Evolutionary conservation across 2,329 filamentous ascomycete genomes (phyloP).

Genomic region (Trichoderma koningiopsis): DNA sequence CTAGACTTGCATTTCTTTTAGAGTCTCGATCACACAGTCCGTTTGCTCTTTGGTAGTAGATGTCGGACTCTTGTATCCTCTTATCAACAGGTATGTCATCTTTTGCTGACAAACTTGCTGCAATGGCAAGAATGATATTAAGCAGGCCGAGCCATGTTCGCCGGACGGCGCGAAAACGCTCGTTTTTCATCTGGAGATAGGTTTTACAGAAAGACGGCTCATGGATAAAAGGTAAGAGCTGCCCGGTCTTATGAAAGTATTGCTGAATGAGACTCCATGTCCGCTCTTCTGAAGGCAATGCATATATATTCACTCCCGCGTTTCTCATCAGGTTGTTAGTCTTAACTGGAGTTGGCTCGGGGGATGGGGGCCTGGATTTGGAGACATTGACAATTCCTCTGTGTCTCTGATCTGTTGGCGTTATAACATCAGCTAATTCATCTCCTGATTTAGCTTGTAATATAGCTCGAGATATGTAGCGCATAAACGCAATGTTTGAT

Average conservation of each 20-base stretch:
- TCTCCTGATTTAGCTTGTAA: neutral
- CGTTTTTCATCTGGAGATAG: neutral
- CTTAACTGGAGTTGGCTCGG: neutral
- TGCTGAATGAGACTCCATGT: neutral
- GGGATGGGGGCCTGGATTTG: neutral
- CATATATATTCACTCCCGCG: neutral
- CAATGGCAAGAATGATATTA: neutral
- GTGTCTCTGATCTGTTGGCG: neutral
- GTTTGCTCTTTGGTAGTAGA: neutral
- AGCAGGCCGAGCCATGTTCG: neutral
- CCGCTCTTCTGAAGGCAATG: neutral
- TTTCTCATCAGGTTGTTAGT: neutral
- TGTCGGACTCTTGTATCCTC: neutral
- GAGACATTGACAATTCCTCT: neutral
- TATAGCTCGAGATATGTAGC: too few species aligned
- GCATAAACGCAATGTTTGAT: too few species aligned
- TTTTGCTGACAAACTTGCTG: neutral
- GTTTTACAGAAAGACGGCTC: neutral
- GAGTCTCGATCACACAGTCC: neutral
- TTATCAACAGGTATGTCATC: neutral
- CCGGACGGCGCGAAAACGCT: neutral
- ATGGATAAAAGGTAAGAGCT: neutral
- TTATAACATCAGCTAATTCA: neutral
- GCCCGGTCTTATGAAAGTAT: neutral
- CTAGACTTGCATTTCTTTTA: neutral